Base-by-base conservation (phyloP, 768 basidiomycete species). In the Kwoniella shandongensis region DNA sequence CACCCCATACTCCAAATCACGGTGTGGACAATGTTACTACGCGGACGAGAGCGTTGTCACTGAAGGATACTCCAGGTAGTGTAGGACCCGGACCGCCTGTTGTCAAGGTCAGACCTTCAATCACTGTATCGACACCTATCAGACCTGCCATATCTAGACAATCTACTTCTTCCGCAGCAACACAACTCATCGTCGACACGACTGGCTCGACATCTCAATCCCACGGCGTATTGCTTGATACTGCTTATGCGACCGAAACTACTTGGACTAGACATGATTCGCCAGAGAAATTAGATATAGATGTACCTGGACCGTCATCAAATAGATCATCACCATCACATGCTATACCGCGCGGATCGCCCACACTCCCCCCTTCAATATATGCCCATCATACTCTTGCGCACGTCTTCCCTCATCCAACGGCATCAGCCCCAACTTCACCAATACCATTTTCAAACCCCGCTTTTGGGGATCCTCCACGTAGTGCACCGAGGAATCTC, bases 391-490 rank as follows among this genome's bases (percentile, higher is more conserved):
- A 52, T 48, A 38, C 57, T 15, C 18, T 52, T 4, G 49, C 49
- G 25, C 47, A 58, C 18, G 29, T 58, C 39, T 26, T 44, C 26
- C 66, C 60, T 39, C 63, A 67, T 41, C 61, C 63, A 10, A 67
- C 54, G n/a, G 61, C 63, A 7, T 67, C 66, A 2, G 64, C 61
- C 26, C 63, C 69, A 4, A 57, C 62, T 4, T 67, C 69, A 15
- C 69, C 66, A 23, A 29, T 52, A 17, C 52, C 44, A 3, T 22
- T 45, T 12, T 46, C 32, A 20, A 42, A 47, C 0, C 38, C 55
- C 18, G 12, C 46, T 17, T 35, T 10, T 27, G 15, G n/a, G n/a
- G n/a, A 29, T 25, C 26, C 27, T 20, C 39, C 17, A n/a, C 32
- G 39, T 12, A 12, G 46, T 18, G 22, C 30, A 4, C 38, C 51